Evolutionary conservation across 2,329 filamentous ascomycete genomes (phyloP).

Genomic region (Myriosclerotinia scirpicola): DNA sequence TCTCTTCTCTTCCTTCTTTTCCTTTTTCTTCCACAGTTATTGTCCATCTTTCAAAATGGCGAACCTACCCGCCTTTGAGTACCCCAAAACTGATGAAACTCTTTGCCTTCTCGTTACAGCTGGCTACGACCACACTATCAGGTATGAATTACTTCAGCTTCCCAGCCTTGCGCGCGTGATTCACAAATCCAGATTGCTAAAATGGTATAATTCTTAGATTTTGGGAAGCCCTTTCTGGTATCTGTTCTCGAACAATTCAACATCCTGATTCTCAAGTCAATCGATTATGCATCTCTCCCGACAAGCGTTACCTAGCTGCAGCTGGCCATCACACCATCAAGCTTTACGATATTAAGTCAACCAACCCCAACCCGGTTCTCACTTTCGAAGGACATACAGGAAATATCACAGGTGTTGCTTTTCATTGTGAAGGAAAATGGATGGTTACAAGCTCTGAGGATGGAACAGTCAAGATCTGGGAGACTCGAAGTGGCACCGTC

Average conservation of each 20-base stretch:
- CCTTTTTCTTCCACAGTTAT: not conserved
- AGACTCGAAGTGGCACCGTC: constrained; percentile 49
- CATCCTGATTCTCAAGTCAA: constrained; percentile 99
- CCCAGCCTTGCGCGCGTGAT: not conserved
- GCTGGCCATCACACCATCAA: constrained; percentile 83
- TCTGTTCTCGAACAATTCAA: constrained; percentile 96
- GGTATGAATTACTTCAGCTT: constrained; percentile 47
- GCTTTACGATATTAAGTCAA: constrained; percentile 97
- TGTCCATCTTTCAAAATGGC: constrained; percentile 1
- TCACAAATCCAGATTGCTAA: constrained; percentile 23
- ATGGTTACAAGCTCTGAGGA: constrained; percentile 99
- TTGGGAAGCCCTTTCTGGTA: constrained; percentile 97
- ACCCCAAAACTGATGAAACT: constrained; percentile 31
- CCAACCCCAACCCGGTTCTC: constrained; percentile 90
- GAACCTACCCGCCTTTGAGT: not conserved
- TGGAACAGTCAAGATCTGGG: constrained; percentile 52
- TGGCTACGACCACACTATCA: constrained; percentile 74
- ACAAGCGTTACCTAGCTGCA: constrained; percentile 87
- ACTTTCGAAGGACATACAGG: constrained; percentile 95
- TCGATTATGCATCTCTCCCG: constrained; percentile 94
- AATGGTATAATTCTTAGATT: constrained; percentile 59
- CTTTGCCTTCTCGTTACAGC: constrained; percentile 46
- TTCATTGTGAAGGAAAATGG: constrained; percentile 99
- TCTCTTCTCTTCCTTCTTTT: too few species aligned
- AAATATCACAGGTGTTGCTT: constrained; percentile 94